Conservation (phyloP, 495 filamentous ascomycete species). For the Penicillium diatomitis region DNA sequence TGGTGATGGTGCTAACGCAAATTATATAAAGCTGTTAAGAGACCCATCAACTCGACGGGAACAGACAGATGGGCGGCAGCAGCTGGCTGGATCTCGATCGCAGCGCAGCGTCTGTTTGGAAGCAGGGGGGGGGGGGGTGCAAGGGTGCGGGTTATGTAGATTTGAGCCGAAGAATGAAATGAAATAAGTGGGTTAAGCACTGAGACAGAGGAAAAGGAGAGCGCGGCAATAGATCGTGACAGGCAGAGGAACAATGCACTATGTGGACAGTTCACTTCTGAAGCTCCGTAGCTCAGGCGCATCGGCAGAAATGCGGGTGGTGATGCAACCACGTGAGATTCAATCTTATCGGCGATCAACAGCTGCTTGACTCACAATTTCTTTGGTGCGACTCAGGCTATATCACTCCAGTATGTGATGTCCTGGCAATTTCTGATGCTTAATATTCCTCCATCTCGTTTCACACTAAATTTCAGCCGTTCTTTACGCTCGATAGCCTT, state of each 20-base stretch:
- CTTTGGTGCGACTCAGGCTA: not conserved
- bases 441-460: slow-evolving; percentile 8
- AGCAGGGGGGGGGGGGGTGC: slow-evolving; percentile 2
- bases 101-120: slow-evolving; percentile 12
- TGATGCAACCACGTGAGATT: slow-evolving; percentile 22
- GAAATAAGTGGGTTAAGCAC: not conserved
- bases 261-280: slow-evolving; percentile 7
- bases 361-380: slow-evolving; percentile 5
- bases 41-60: slow-evolving; percentile 27
- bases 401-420: not conserved
- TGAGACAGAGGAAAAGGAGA: not conserved
- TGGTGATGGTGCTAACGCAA: slow-evolving; percentile 14
- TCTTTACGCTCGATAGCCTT: slow-evolving; percentile 5
- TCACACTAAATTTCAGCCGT: slow-evolving; percentile 13
- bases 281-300: slow-evolving; percentile 8
- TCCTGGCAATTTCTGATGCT: slow-evolving; percentile 19
- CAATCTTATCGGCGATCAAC: slow-evolving; percentile 17
- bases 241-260: not conserved
- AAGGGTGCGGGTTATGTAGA: slow-evolving; percentile 20
- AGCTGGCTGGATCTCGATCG: slow-evolving; percentile 5
- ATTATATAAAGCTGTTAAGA: slow-evolving; percentile 10
- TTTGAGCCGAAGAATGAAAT: slow-evolving; percentile 10
- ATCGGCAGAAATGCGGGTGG: slow-evolving; percentile 7
- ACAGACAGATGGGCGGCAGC: slow-evolving; percentile 3
- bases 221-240: not conserved